Conservation (phyloP, 495 filamentous ascomycete genomes). For the Tuber brumale region DNA sequence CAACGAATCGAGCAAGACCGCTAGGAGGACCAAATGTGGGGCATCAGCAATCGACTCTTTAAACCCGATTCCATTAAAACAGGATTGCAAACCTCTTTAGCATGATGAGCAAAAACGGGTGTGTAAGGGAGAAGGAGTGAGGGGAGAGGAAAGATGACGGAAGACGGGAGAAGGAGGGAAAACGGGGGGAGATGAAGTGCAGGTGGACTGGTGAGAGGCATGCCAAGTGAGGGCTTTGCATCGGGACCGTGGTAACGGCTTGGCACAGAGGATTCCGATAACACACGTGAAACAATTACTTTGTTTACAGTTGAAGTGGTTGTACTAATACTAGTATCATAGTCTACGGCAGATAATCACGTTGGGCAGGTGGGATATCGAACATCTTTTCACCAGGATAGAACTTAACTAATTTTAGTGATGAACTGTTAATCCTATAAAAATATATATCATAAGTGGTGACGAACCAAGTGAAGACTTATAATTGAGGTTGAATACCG, state of each 20-base stretch:
- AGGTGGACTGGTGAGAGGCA: conserved; percentile 21
- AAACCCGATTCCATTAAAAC: conserved; percentile 27
- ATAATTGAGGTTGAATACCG: not conserved
- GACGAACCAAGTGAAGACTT: not conserved
- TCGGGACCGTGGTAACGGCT: conserved; percentile 19
- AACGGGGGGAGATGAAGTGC: conserved; percentile 34
- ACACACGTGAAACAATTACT: conserved; percentile 32
- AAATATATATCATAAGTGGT: not conserved
- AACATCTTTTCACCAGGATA: not conserved
- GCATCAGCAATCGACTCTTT: conserved; percentile 27
- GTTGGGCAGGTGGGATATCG: not conserved
- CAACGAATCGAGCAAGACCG: conserved; percentile 59
- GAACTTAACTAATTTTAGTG: not conserved
- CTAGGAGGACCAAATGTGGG: conserved; percentile 44
- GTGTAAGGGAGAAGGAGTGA: conserved; percentile 40
- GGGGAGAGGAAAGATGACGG: conserved; percentile 30
- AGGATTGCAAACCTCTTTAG: conserved; percentile 42
- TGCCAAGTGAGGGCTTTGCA: conserved; percentile 17
- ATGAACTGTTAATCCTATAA: not conserved
- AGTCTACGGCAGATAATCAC: no score
- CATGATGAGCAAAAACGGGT: conserved; percentile 44
- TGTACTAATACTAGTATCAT: not conserved
- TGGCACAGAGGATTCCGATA: conserved; percentile 23
- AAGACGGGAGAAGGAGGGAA: conserved; percentile 27
- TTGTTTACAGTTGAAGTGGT: conserved; percentile 14